Base-by-base conservation (phyloP, 768 basidiomycete species). In the Melanogaster broomeanus region DNA sequence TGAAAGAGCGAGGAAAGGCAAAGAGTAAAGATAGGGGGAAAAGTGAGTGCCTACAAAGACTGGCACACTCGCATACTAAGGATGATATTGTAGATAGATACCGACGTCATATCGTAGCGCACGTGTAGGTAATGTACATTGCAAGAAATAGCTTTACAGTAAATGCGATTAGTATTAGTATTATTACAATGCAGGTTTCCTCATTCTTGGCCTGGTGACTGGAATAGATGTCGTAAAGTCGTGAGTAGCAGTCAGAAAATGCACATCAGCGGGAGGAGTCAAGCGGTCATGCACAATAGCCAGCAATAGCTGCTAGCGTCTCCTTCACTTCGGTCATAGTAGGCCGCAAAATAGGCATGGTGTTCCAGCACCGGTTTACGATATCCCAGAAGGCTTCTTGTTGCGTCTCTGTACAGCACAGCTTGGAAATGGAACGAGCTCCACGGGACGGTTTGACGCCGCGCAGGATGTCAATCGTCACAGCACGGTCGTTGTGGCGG, bases 401-500 rank as follows among this genome's bases (percentile, higher is more conserved):
- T 8, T 72, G 52, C 25, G 49, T 7, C 38, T 34, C 48, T 6
- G 52, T 51, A 28, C 63, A 40, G 2, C 28, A 35, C 53, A 64
- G 56, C 41, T 57, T 57, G 3, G 53, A 54, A 7, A 62, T 49
- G 12, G 58, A 43, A 28, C 59, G 58, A 2, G 66, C 57, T 3
- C 71, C 73, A 24, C 71, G 65, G 13, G 72, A 73, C 1, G 82
- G 82, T 40, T 71, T 73, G 18, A 79, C 70, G 2, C 81, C 79
- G 6, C 80, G 71, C 28, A 83, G 52, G 33, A 84, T 79, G 42
- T 83, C 82, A 5, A 82, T 67, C 13, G 74, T 79, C 44, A 84
- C 81, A 31, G 80, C 75, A 34, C 78, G 75, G 50, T 84, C 82
- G 43, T 82, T 83, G 37, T 67, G 71, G 15, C 82, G 74, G 49